A percentile compares a stretch with the other conserved stretches of the same genome.
Conservation (phyloP, 805 yeast genomes). For the Saccharomycopsis sp. region DNA sequence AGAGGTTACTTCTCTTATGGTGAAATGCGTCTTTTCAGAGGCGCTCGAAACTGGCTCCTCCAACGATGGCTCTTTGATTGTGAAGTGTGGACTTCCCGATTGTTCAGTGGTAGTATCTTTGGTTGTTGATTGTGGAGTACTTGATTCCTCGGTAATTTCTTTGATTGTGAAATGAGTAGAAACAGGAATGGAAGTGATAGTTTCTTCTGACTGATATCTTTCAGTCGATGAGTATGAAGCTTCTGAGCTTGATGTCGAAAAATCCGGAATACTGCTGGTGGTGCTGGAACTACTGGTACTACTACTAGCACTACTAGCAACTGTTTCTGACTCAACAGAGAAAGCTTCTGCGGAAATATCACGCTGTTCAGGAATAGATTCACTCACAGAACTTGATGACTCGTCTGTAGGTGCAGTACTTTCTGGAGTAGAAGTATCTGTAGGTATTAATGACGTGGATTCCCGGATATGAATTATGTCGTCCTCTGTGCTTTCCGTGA, state of each 20-base stretch:
- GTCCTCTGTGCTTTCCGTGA: constrained; percentile 8
- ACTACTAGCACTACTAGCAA: too few species aligned
- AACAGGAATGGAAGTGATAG: too few species aligned
- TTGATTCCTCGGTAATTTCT: background rate
- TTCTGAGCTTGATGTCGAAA: background rate
- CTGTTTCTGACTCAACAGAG: background rate
- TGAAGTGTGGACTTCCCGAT: too few species aligned
- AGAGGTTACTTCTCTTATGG: background rate
- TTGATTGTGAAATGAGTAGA: background rate
- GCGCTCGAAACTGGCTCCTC: background rate
- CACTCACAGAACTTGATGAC: too few species aligned
- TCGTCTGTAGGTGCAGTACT: constrained; percentile 9
- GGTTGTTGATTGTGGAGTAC: background rate
- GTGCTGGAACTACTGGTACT: background rate
- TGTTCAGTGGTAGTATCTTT: background rate
- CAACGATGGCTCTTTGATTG: too few species aligned
- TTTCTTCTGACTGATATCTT: too few species aligned
- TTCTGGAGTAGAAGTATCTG: constrained; percentile 2
- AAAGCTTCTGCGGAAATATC: background rate
- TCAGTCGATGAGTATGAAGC: too few species aligned
- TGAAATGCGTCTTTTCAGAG: background rate
- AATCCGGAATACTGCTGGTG: background rate
- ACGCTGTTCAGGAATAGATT: too few species aligned
- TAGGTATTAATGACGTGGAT: constrained; percentile 15
- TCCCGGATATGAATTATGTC: constrained; percentile 10